A percentile compares a stretch with the other conserved stretches of the same genome.
phyloP scores from a whole-genome alignment of 352 stramenopile species.

The Pythium sp. region DNA sequence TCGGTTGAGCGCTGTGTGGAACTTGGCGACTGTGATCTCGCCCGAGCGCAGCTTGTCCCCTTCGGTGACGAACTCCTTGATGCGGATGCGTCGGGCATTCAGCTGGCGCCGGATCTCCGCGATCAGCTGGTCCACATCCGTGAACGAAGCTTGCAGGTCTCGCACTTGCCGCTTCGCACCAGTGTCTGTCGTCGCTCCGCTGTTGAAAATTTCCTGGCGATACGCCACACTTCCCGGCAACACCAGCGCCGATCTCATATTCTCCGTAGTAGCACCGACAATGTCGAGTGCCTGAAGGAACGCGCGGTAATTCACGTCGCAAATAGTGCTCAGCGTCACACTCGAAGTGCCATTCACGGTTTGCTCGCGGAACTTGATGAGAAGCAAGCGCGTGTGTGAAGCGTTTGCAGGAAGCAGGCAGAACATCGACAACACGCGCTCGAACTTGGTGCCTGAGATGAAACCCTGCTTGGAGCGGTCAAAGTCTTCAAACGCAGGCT shows the following conservation, averaged over 20 bases:
- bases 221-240: conserved; percentile 61
- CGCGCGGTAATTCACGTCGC: conserved; percentile 82
- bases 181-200: conserved; percentile 25
- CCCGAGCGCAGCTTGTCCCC: conserved; percentile 77
- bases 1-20: conserved; percentile 81
- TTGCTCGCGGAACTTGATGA: conserved; percentile 80
- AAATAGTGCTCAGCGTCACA: conserved; percentile 62
- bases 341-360: conserved; percentile 31
- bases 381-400: conserved; percentile 40
- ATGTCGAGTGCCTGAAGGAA: conserved; percentile 69
- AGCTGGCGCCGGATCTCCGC: conserved; percentile 63
- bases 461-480: conserved; percentile 75
- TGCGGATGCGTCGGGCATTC: conserved; percentile 57
- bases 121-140: conserved; percentile 45
- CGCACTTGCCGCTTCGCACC: conserved; percentile 24
- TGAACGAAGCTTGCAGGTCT: conserved; percentile 20
- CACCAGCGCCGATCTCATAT: conserved; percentile 21
- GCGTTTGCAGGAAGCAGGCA: conserved; percentile 47
- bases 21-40: conserved; percentile 82
- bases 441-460: conserved; percentile 76
- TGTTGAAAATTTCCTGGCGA: conserved; percentile 53
- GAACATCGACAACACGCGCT: conserved; percentile 82
- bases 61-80: conserved; percentile 83
- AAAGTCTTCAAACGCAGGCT: conserved; percentile 82
- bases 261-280: conserved; percentile 25